Evolutionary conservation across 1,139 yeast species (phyloP).

Genomic region (Taphrina pruni): DNA sequence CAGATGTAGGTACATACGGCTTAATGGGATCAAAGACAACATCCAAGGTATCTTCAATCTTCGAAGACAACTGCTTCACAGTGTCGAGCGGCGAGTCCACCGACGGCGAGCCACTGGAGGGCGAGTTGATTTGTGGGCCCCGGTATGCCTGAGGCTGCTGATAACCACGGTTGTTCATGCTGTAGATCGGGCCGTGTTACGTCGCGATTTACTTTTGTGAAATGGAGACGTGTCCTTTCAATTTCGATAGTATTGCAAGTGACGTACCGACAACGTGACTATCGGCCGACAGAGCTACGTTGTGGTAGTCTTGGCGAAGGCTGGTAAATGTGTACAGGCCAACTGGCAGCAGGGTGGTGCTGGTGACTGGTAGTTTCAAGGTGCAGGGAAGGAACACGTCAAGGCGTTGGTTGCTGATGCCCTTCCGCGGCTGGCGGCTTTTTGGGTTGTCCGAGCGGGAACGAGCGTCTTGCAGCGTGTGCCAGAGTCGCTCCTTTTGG

Average conservation of each 20-base stretch:
- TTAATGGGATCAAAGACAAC: constrained; percentile 30
- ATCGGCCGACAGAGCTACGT: too few species aligned
- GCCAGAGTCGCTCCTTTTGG: not conserved
- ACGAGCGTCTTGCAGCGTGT: not conserved
- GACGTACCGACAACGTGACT: too few species aligned
- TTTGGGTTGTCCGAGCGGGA: constrained; percentile 1
- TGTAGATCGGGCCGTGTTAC: not conserved
- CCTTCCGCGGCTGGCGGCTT: not conserved
- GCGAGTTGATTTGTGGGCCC: constrained; percentile 39
- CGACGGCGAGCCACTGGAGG: constrained; percentile 26
- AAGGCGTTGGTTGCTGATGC: constrained; percentile 5
- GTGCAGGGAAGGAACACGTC: constrained; percentile 9
- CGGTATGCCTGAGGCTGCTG: constrained; percentile 30
- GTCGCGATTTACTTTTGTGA: not conserved
- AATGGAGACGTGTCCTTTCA: too few species aligned
- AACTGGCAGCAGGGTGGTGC: not conserved
- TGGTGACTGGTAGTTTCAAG: constrained; percentile 6
- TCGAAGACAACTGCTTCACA: constrained; percentile 37
- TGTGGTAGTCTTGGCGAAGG: not conserved
- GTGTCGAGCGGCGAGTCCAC: constrained; percentile 40
- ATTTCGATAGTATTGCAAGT: too few species aligned
- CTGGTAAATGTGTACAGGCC: not conserved
- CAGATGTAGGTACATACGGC: constrained; percentile 15
- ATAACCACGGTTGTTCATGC: constrained; percentile 34
- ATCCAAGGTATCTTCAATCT: constrained; percentile 36